These are phyloP conservation scores for Yarrowia deformans DNA, from an alignment of 805 yeast genomes.

Conservation along the genomic window DNA sequence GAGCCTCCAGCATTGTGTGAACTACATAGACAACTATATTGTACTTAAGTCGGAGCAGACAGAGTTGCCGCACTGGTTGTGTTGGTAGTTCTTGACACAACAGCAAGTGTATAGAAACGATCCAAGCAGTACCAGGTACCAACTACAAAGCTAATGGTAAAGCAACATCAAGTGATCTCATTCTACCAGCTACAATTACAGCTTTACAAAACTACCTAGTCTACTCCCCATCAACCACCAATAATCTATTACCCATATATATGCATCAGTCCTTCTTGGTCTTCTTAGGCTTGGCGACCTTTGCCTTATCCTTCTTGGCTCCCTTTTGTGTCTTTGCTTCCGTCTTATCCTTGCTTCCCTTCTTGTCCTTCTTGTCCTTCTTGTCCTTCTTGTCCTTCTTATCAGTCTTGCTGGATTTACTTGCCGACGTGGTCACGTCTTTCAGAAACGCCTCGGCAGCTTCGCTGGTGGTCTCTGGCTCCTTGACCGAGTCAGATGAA, in stretches of 20 bases:
- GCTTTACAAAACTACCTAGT: neutral
- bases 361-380: conserved; percentile 17
- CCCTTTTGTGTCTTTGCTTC: neutral
- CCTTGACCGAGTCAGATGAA: conserved; percentile 8
- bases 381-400: conserved; percentile 35
- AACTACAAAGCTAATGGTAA: too few species aligned
- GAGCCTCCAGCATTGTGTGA: too few species aligned
- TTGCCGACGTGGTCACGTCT: conserved; percentile 22
- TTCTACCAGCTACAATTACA: too few species aligned
- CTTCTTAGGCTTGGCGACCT: conserved; percentile 21
- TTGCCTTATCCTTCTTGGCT: conserved; percentile 16
- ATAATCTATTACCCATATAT: neutral
- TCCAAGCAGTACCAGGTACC: too few species aligned
- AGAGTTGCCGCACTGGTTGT: too few species aligned
- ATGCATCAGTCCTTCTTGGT: conserved; percentile 10
- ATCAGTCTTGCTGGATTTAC: conserved; percentile 12
- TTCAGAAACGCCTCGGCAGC: conserved; percentile 33
- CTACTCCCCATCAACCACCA: neutral
- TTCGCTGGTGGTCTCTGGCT: conserved; percentile 17
- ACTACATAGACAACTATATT: too few species aligned
- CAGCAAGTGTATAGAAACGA: too few species aligned
- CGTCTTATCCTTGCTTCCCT: neutral
- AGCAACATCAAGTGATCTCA: too few species aligned
- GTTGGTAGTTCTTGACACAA: too few species aligned
- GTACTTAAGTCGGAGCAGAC: too few species aligned